A percentile compares a stretch with the other conserved stretches of the same genome.
Evolutionary conservation across 768 basidiomycete species (phyloP).

Genomic region (Psilocybe subaeruginosa): DNA sequence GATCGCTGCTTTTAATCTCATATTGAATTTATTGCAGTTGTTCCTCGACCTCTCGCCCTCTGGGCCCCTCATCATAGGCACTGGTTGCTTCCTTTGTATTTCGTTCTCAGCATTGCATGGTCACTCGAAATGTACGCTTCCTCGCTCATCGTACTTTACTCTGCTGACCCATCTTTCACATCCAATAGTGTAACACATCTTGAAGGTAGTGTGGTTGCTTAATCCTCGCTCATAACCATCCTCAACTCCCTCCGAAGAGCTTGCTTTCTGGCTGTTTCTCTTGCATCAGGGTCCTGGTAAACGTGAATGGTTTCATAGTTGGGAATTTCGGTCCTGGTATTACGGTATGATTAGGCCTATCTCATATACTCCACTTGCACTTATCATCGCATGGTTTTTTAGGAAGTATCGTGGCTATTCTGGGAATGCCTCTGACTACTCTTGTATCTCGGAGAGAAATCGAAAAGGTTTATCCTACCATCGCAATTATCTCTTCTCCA

Average conservation of each 20-base stretch:
- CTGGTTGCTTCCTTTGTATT: conserved; percentile 71
- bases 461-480: conserved; percentile 46
- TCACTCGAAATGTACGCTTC: conserved; percentile 70
- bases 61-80: conserved; percentile 49
- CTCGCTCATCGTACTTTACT: not conserved
- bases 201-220: conserved; percentile 53
- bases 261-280: conserved; percentile 84
- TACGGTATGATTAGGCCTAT: conserved; percentile 45
- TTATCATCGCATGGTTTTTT: conserved; percentile 4
- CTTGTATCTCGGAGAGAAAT: conserved; percentile 61
- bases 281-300: conserved; percentile 74
- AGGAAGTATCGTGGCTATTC: conserved; percentile 67
- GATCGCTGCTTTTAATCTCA: not conserved
- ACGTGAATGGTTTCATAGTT: conserved; percentile 78
- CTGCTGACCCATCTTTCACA: conserved; percentile 2
- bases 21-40: conserved; percentile 38
- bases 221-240: not conserved
- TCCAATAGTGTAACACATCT: conserved; percentile 70
- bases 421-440: conserved; percentile 75
- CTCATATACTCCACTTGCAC: conserved; percentile 4
- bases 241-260: conserved; percentile 44
- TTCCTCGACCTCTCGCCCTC: conserved; percentile 55
- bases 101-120: conserved; percentile 76
- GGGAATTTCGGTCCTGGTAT: conserved; percentile 78
- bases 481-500: not conserved